Base-by-base conservation (phyloP, 176 grass and related monocot species). In the Oryza meyeriana region DNA sequence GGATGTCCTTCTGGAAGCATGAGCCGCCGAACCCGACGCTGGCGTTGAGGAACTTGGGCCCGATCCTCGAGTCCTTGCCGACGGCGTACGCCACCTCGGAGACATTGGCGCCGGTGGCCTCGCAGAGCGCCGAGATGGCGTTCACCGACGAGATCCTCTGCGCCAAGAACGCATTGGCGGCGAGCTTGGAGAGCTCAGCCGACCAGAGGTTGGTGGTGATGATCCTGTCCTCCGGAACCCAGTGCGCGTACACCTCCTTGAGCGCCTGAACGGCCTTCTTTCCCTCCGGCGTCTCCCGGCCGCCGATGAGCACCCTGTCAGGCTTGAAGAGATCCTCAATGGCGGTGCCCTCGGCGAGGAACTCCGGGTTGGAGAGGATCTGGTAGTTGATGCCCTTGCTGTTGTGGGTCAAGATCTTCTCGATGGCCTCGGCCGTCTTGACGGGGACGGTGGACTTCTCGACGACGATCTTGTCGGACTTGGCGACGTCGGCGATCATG, bases 81-180 rank as follows among this genome's bases (percentile, higher is more conserved):
- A 97, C 89, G 1, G 94, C 86, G 0, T 93, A 93, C 0, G 94
- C 89, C 69, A 97, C 94, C 81, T 97, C 94, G 0, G 94, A 48
- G 16, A 97, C 91, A 40, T 97, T 89, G 9, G 94, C 94, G 1
- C 94, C 94, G 0, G 94, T 97, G n/a, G 94, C 94, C 78, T 97
- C 94, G 29, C 94, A 97, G 45, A 97, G 88, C 8, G 94, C 94
- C 0, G 94, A 97, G 64, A 97, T 97, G 69, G 94, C 94, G 11
- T 97, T 97, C 81, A 97, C 87, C 24, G 94, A 97, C 62, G 94
- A 97, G 84, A 97, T 97, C 88, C 94, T 97, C 88, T 97, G 94
- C 6, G 94, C 94, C 64, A 97, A 28, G 86, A 93, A 91, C 0
- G 94, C 94, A 2, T 97, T 97, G 62, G 94, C 94, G 1, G 94